Conservation (phyloP, 2,329 filamentous ascomycete genomes). For the Esteya vermicola region DNA sequence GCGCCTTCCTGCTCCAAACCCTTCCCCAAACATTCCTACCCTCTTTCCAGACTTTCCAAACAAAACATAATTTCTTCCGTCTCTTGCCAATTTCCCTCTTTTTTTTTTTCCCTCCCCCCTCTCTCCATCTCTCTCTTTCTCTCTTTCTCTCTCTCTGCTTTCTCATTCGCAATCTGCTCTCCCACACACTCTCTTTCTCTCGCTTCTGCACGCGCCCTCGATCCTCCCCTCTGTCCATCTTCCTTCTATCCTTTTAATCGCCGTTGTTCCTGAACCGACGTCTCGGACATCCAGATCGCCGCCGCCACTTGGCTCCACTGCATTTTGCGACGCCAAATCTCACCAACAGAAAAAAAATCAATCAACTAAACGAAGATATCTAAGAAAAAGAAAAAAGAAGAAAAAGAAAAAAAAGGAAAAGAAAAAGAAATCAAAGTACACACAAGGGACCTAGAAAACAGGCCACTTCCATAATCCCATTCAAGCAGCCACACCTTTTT, state of each 20-base stretch:
- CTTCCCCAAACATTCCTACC: background rate
- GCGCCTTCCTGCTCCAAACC: background rate
- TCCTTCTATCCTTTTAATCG: background rate
- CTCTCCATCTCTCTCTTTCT: background rate
- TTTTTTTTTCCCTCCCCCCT: background rate
- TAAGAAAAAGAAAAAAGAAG: too few relatives aligned
- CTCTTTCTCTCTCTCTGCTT: background rate
- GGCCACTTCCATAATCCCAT: too few relatives aligned
- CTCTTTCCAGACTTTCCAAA: background rate
- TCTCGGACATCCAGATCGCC: constrained; percentile 2
- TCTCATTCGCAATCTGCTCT: background rate
- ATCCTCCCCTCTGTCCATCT: background rate
- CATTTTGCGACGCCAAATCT: constrained; percentile 5
- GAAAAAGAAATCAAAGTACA: too few relatives aligned
- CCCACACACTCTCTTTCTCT: background rate
- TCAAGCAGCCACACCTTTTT: too few relatives aligned
- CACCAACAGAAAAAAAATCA: constrained; percentile 2
- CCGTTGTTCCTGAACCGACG: background rate
- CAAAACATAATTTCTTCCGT: background rate
- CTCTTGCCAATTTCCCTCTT: too few relatives aligned
- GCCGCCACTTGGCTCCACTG: constrained; percentile 5
- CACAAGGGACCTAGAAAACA: too few relatives aligned
- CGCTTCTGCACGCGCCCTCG: background rate
- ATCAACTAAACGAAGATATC: background rate
- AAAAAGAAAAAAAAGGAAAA: too few relatives aligned